Evolutionary conservation across 345 rosid genomes (phyloP), one percentile per base, ranked within the genome.

Genomic region (Syzygium aromaticum): DNA sequence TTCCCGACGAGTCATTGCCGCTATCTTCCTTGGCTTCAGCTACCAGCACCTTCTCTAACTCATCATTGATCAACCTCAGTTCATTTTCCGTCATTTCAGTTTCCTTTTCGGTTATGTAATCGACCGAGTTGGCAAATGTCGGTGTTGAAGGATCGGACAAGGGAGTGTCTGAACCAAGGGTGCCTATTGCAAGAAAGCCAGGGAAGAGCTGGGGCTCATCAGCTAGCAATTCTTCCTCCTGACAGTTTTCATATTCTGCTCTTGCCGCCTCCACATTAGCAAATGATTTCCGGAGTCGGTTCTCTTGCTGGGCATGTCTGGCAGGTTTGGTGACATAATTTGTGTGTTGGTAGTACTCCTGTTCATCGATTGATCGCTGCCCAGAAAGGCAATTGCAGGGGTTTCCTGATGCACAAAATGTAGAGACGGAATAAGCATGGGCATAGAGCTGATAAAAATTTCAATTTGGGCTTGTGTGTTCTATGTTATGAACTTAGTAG

Each of bases 181-280:
- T 95, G 1, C 98, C 97, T 27, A 95, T 96, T 23, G 98, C 95
- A 77, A 95, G 96, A 88, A 96, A 96, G 40, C 98, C 98, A 57
- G 95, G 94, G 91, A 96, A 96, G 84, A 94, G 89, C 87, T 94
- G 95, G 67, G 96, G 90, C 54, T 90, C 90, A 77, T 91, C 93
- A 84, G 92, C 88, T 54, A 93, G 85, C 28, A 92, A 86, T 83
- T 93, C 93, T 73, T 93, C 95, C 53, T 89, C 91, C 16, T 92
- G 93, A 53, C 86, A 91, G 85, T 92, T 93, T 88, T 91, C 95
- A 59, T 43, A 33, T 73, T 73, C 80, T 11, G 49, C 91, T 89
- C 87, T 64, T 22, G 90, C 92, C 51, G 93, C 89, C 87, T 91
- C 95, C 57, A 91, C 15, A 57, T 94, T 92, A 38, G 93, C 91